phyloP scores from a whole-genome alignment of 176 grass and related monocot species.

The Avena atlantica region DNA sequence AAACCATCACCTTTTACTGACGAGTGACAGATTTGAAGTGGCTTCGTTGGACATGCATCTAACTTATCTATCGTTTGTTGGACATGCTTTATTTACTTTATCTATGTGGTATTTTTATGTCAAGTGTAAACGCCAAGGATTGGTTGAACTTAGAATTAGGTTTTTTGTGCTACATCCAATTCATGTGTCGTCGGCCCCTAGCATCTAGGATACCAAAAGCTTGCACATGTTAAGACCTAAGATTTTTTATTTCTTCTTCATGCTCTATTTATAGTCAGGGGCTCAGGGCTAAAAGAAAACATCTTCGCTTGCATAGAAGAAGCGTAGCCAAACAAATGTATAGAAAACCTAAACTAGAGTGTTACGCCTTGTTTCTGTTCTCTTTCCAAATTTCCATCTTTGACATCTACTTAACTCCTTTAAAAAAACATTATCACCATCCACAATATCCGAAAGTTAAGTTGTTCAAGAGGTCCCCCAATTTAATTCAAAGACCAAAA shows the following conservation, averaged over 20 bases:
- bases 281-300: not conserved
- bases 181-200: not conserved
- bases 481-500: not conserved
- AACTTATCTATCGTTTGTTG: too few relatives aligned
- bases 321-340: not conserved
- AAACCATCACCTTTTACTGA: too few relatives aligned
- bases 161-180: not conserved
- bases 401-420: not conserved
- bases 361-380: not conserved
- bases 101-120: too few relatives aligned
- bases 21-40: too few relatives aligned
- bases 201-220: not conserved
- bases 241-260: not conserved
- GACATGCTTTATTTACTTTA: too few relatives aligned
- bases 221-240: not conserved
- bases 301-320: not conserved
- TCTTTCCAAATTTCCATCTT: not conserved
- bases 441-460: not conserved
- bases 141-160: too few relatives aligned
- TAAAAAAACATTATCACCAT: conserved; percentile 15
- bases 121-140: too few relatives aligned
- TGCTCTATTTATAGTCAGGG: not conserved
- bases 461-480: not conserved
- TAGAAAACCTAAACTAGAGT: not conserved
- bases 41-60: too few relatives aligned